phyloP scores from a whole-genome alignment of 306 rosid genomes.

The Castanea sativa region DNA sequence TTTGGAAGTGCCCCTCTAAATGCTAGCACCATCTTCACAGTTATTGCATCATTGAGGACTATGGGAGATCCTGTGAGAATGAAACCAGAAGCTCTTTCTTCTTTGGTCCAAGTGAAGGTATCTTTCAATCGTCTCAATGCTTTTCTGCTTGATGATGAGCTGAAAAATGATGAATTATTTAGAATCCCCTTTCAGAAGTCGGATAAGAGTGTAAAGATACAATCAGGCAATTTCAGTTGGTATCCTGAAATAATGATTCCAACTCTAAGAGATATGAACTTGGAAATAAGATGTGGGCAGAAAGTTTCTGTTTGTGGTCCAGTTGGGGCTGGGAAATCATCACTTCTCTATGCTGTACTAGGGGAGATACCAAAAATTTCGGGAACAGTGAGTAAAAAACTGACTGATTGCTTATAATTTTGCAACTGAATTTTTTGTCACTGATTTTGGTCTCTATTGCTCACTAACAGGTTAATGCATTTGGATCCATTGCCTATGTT shows the following conservation, averaged over 20 bases:
- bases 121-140: conserved; percentile 44
- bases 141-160: conserved; percentile 49
- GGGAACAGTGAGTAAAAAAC: conserved; percentile 41
- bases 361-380: conserved; percentile 52
- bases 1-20: conserved; percentile 43
- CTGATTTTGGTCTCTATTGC: neutral
- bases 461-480: conserved; percentile 35
- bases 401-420: neutral
- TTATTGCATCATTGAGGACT: conserved; percentile 43
- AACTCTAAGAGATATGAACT: conserved; percentile 33
- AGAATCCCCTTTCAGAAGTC: neutral
- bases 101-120: conserved; percentile 52
- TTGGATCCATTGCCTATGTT: conserved; percentile 50
- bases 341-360: conserved; percentile 41
- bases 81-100: conserved; percentile 50
- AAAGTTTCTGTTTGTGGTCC: conserved; percentile 55
- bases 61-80: conserved; percentile 54
- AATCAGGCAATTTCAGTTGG: conserved; percentile 41
- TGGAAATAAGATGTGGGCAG: conserved; percentile 32
- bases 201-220: conserved; percentile 21
- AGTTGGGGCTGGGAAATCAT: conserved; percentile 54
- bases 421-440: neutral
- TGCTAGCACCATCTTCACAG: conserved; percentile 57
- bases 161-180: conserved; percentile 14
- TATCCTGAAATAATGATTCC: conserved; percentile 23